Evolutionary conservation across 192 early-diverging fungal genomes (phyloP), one percentile per base, ranked within the genome.

Genomic region (Podila epigama): DNA sequence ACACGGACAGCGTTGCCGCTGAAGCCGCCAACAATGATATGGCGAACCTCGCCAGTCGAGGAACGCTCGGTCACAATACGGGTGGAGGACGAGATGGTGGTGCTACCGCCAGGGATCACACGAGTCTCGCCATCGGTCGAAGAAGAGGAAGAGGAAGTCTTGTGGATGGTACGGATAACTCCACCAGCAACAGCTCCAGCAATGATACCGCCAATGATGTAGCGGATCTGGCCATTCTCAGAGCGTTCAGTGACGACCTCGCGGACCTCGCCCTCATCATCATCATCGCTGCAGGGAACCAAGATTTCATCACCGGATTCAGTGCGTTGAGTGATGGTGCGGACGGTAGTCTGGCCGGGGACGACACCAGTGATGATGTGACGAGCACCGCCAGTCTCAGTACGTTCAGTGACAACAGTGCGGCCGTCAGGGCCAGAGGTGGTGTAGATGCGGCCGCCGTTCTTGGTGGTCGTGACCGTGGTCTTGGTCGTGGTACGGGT

Each of bases 1-100:
- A 77, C 65, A 77, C 73, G 73, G 66, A 77, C 51, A 31, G 70
- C 70, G 25, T 75, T 75, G 22, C 70, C 70, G 35, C 52, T 66
- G 61, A 66, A 75, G 34, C 34, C 58, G 15, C 64, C 70, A 51
- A 57, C 53, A 61, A 75, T 75, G 20, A 75, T 28, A 27, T 75
- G 34, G 34, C 70, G 70, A 18, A 48, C 44, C 58, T 66, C 70
- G 1, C 70, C 73, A 33, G 60, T 64, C 3, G 57, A 42, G 28
- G 66, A 41, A 20, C 60, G 65, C 55, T 77, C 73, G 33, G 73
- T 77, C 3, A 77, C 33, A 60, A 77, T 77, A 25, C 65, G 65
- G 66, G 66, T 77, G 34, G 72, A 75, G 20, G 71, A 63, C 44
- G 71, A 61, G 7, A 60, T 32, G 50, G 58, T 68, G 1, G 66